A percentile compares a stretch with the other conserved stretches of the same genome.
Conservation (phyloP, 257 asterid species). For the Asclepias syriaca region DNA sequence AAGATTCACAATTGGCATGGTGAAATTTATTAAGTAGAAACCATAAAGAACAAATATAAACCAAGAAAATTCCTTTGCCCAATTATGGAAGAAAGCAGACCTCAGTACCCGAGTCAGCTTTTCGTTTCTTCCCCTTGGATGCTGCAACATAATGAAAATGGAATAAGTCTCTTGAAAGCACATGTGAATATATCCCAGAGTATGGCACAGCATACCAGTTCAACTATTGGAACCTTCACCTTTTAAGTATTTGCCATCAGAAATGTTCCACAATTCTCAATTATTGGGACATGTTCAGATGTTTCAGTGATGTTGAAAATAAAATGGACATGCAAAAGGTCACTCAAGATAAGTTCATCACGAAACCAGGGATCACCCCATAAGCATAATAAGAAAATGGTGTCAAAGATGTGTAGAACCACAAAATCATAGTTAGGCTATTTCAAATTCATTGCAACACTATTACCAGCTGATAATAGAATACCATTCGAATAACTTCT, state of each 20-base stretch:
- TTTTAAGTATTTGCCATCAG: neutral
- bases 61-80: neutral
- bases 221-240: neutral
- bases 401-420: neutral
- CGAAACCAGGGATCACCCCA: neutral
- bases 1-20: neutral
- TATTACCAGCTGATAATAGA: neutral
- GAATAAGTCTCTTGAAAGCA: slow-evolving; percentile 1
- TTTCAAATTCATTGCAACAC: neutral
- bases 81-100: slow-evolving; percentile 8
- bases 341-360: neutral
- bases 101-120: slow-evolving; percentile 17
- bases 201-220: neutral
- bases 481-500: neutral
- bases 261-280: slow-evolving; percentile 1
- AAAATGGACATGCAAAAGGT: neutral
- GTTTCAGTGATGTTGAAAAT: neutral
- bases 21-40: slow-evolving; percentile 1
- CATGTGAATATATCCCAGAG: neutral
- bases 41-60: neutral
- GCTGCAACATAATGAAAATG: slow-evolving; percentile 2
- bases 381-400: neutral
- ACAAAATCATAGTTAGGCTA: neutral
- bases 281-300: neutral
- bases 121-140: slow-evolving; percentile 18